A percentile compares a stretch with the other conserved stretches of the same genome.
Evolutionary conservation across 2,329 filamentous ascomycete genomes (phyloP).

Genomic region (Proliferodiscus dingleyae): DNA sequence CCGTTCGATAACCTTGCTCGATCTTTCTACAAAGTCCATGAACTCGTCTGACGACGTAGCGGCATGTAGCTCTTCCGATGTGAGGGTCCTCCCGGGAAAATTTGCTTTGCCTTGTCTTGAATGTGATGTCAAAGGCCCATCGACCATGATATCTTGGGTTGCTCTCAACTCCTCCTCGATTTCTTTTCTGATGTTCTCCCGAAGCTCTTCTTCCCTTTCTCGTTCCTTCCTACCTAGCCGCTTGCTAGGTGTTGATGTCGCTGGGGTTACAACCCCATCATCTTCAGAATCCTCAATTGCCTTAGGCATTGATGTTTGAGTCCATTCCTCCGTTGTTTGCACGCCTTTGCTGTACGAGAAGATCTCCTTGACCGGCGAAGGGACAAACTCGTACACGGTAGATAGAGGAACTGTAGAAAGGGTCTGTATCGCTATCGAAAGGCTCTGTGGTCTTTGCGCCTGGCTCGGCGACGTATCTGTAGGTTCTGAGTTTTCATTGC

Average conservation of each 20-base stretch:
- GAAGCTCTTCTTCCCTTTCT: slow-evolving; percentile 82
- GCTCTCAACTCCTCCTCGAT: slow-evolving; percentile 88
- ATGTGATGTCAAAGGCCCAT: slow-evolving; percentile 44
- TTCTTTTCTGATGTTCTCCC: slow-evolving; percentile 77
- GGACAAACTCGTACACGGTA: slow-evolving; percentile 76
- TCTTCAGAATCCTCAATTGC: slow-evolving; percentile 59
- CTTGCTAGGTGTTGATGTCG: slow-evolving; percentile 60
- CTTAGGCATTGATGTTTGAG: slow-evolving; percentile 47
- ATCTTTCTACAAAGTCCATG: slow-evolving; percentile 88
- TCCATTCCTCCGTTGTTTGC: slow-evolving; percentile 79
- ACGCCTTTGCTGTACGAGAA: slow-evolving; percentile 97
- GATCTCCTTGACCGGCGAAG: slow-evolving; percentile 72
- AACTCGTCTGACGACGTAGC: slow-evolving; percentile 92
- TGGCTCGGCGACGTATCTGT: slow-evolving; percentile 43
- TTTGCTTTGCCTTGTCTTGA: slow-evolving; percentile 45
- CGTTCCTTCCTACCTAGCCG: slow-evolving; percentile 72
- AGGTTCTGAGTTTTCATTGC: slow-evolving; percentile 65
- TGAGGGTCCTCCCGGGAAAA: slow-evolving; percentile 77
- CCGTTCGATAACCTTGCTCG: slow-evolving; percentile 94
- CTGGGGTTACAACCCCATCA: slow-evolving; percentile 52
- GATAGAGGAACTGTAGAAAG: slow-evolving; percentile 69
- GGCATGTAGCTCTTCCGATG: slow-evolving; percentile 78
- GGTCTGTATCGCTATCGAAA: slow-evolving; percentile 51
- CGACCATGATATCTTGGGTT: slow-evolving; percentile 54
- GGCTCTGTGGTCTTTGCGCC: slow-evolving; percentile 33